Evolutionary conservation across 2,329 filamentous ascomycete species (phyloP).

Genomic region (Epichloe baconii): DNA sequence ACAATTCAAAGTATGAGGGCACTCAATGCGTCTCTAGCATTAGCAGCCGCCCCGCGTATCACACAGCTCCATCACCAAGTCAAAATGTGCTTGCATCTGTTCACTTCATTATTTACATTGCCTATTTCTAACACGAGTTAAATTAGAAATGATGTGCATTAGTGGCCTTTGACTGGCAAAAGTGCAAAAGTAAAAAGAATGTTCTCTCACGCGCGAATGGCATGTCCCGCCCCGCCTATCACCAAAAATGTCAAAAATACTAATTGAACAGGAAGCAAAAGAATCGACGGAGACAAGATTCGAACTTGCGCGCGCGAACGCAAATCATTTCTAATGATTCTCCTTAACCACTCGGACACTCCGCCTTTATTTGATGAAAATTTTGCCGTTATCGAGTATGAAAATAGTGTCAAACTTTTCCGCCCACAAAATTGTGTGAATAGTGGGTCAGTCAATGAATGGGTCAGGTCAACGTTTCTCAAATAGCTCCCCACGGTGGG

Average conservation of each 20-base stretch:
- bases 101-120: too few species aligned
- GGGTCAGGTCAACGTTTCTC: too few species aligned
- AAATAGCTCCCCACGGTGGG: too few species aligned
- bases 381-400: background rate
- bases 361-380: constrained; percentile 1
- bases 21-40: too few species aligned
- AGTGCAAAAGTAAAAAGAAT: too few species aligned
- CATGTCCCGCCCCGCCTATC: background rate
- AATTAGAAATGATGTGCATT: too few species aligned
- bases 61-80: too few species aligned
- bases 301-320: constrained; percentile 11
- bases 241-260: constrained; percentile 9
- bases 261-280: constrained; percentile 10
- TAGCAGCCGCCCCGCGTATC: too few species aligned
- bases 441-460: background rate
- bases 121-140: too few species aligned
- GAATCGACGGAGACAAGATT: constrained; percentile 10
- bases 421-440: background rate
- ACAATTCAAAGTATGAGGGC: fast-evolving
- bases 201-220: too few species aligned
- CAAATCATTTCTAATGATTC: constrained; percentile 8
- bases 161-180: too few species aligned
- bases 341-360: constrained; percentile 12
- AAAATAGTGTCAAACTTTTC: background rate
- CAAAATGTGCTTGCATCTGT: too few species aligned